Evolutionary conservation across 805 yeast species (phyloP).

Genomic region (Teunomyces lycoperdinae): DNA sequence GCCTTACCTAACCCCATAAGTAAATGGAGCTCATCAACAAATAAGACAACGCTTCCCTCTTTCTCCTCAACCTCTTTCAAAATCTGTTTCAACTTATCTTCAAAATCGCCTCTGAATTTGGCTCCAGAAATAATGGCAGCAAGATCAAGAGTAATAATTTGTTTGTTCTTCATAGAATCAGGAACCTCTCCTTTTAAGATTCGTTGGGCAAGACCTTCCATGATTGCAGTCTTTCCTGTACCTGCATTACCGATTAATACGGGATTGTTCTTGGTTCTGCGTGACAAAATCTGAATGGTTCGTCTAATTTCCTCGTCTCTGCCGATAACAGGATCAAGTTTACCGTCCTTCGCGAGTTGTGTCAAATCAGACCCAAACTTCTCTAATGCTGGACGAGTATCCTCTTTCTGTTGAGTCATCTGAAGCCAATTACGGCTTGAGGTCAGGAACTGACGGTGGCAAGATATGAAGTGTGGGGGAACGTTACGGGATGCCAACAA

Average conservation of each 20-base stretch:
- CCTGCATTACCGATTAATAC: slow-evolving; percentile 96
- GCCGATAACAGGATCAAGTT: slow-evolving; percentile 95
- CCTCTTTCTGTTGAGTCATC: slow-evolving; percentile 46
- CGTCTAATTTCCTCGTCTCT: slow-evolving; percentile 93
- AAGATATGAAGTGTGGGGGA: not conserved
- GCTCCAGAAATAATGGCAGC: slow-evolving; percentile 93
- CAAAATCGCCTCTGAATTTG: slow-evolving; percentile 94
- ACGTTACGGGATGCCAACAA: not conserved
- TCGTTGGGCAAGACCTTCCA: slow-evolving; percentile 95
- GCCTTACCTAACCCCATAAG: slow-evolving; percentile 87
- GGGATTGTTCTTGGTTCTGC: slow-evolving; percentile 95
- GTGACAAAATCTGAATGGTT: slow-evolving; percentile 85
- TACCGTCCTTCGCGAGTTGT: slow-evolving; percentile 81
- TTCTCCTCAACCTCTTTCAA: slow-evolving; percentile 81
- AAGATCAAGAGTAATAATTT: slow-evolving; percentile 78
- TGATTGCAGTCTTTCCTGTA: slow-evolving; percentile 95
- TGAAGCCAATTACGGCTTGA: slow-evolving; percentile 20
- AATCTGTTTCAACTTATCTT: slow-evolving; percentile 79
- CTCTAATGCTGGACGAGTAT: slow-evolving; percentile 70
- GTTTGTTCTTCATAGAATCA: slow-evolving; percentile 84
- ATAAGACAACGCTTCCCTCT: slow-evolving; percentile 71
- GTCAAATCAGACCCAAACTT: slow-evolving; percentile 86
- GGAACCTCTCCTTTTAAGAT: slow-evolving; percentile 92
- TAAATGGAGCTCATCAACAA: slow-evolving; percentile 89
- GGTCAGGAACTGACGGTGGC: slow-evolving; percentile 19